Evolutionary conservation across 2,329 filamentous ascomycete species (phyloP).

Genomic region (Fusarium concolor): DNA sequence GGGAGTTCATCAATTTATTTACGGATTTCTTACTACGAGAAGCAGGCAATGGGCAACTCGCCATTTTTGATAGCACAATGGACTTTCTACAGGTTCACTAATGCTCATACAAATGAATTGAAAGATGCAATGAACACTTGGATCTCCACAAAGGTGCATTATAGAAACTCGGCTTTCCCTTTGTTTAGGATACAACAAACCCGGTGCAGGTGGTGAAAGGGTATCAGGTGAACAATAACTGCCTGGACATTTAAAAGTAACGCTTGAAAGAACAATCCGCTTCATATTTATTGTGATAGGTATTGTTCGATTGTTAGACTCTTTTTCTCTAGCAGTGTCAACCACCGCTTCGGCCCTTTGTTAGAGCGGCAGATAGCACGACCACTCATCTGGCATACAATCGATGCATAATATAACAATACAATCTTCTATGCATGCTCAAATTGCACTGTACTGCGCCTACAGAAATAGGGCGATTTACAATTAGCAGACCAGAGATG

Average conservation of each 20-base stretch:
- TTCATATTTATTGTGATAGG: background rate
- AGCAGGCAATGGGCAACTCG: background rate
- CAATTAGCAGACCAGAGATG: too few relatives aligned
- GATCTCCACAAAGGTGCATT: conserved; percentile 4
- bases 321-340: background rate
- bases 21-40: background rate
- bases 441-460: too few relatives aligned
- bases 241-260: background rate
- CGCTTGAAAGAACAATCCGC: background rate
- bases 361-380: too few relatives aligned
- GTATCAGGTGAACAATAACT: background rate
- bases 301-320: background rate
- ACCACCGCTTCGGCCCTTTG: background rate
- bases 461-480: too few relatives aligned
- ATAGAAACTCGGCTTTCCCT: background rate
- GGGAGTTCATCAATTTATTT: background rate
- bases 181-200: conserved; percentile 3
- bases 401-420: too few relatives aligned
- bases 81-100: background rate
- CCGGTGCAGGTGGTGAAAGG: background rate
- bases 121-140: background rate
- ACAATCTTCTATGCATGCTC: too few relatives aligned
- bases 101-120: background rate
- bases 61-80: background rate
- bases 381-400: too few relatives aligned